These are phyloP conservation scores for Nigrospora osmanthi DNA, from an alignment of 2,329 filamentous ascomycete species.

Conservation along the genomic window DNA sequence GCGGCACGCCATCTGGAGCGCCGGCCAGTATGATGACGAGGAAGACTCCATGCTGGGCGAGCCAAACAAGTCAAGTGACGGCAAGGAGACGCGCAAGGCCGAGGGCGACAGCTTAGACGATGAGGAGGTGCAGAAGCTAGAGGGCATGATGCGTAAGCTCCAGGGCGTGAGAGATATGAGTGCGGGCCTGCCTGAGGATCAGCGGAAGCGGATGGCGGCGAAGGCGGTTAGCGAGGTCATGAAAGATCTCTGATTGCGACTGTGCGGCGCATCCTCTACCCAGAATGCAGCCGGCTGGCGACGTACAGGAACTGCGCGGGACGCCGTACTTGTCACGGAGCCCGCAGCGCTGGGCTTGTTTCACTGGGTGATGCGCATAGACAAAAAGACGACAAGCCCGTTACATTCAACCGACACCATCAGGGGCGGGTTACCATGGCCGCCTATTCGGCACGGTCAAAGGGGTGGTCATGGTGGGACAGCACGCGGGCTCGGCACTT, in stretches of 20 bases:
- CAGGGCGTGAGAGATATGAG: constrained; percentile 53
- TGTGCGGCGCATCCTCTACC: no score
- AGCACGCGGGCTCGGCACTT: no score
- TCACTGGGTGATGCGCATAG: no score
- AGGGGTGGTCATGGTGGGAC: no score
- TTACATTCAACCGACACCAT: no score
- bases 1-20: constrained; percentile 41
- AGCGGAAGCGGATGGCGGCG: constrained; percentile 52
- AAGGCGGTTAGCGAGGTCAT: constrained; percentile 58
- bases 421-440: no score
- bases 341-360: no score
- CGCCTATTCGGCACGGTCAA: no score
- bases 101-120: constrained; percentile 29
- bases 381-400: no score
- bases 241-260: constrained; percentile 39
- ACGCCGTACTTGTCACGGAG: no score
- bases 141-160: constrained; percentile 57
- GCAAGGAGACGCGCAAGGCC: not conserved
- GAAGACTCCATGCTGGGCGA: constrained; percentile 3
- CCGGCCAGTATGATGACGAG: constrained; percentile 15
- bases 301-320: no score
- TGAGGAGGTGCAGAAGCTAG: constrained; percentile 50
- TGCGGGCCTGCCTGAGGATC: constrained; percentile 50
- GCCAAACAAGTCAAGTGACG: not conserved
- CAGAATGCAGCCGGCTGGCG: no score